Percentiles rank a stretch among this genome's conserved stretches.
Evolutionary conservation across 805 yeast species (phyloP).

Genomic region (Saccharomycopsis fibuligera): DNA sequence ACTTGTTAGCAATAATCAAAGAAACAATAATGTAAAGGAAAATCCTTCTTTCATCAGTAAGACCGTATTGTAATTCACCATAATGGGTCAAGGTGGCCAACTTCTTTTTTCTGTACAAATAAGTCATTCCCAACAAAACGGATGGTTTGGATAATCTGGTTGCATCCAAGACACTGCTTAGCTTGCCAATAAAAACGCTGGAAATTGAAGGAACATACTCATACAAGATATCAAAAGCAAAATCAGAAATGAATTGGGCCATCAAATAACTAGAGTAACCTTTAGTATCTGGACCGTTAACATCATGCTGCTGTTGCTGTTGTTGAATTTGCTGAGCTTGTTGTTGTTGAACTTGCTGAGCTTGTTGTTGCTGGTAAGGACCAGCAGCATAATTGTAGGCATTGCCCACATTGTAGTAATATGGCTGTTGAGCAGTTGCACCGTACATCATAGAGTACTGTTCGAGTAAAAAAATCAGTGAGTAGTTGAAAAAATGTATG

Average conservation of each 20-base stretch:
- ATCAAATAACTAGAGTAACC: slow-evolving; percentile 32
- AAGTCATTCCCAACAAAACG: slow-evolving; percentile 71
- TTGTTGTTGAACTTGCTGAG: not conserved
- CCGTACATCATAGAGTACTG: not conserved
- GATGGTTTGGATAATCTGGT: slow-evolving; percentile 85
- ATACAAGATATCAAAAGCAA: slow-evolving; percentile 61
- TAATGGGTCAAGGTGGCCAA: slow-evolving; percentile 27
- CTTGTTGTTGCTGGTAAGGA: not conserved
- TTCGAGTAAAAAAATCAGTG: not conserved
- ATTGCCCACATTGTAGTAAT: not conserved
- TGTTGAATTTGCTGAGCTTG: not conserved
- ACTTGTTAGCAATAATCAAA: slow-evolving; percentile 82
- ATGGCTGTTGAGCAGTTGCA: slow-evolving; percentile 5
- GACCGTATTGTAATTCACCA: slow-evolving; percentile 31
- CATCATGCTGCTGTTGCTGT: slow-evolving; percentile 44
- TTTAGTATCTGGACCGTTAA: slow-evolving; percentile 59
- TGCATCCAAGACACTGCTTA: slow-evolving; percentile 55
- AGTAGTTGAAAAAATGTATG: no score
- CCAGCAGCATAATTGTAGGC: not conserved
- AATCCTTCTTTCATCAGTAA: slow-evolving; percentile 33
- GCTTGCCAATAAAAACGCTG: slow-evolving; percentile 22
- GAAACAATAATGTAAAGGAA: slow-evolving; percentile 59
- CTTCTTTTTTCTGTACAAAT: slow-evolving; percentile 56
- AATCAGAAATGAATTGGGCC: slow-evolving; percentile 75
- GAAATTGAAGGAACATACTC: slow-evolving; percentile 35